Evolutionary conservation across 176 grass and related monocot species (phyloP).

Genomic region (Olyra latifolia): DNA sequence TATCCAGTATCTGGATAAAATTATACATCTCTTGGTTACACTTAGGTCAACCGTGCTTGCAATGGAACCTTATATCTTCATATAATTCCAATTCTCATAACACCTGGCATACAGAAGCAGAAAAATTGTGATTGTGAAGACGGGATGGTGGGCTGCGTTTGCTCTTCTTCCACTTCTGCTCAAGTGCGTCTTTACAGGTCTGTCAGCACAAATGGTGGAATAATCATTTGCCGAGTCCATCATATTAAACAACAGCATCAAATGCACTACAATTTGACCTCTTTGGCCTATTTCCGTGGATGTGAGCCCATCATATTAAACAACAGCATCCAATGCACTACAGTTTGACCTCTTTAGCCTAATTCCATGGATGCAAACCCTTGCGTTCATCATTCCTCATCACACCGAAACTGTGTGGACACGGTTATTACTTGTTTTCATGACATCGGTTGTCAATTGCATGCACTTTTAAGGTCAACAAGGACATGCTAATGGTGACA

Average conservation of each 20-base stretch:
- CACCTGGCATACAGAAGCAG: not conserved
- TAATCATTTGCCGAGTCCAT: not conserved
- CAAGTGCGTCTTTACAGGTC: not conserved
- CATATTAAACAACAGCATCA: constrained; percentile 10
- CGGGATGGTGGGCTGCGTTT: not conserved
- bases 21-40: constrained; percentile 2
- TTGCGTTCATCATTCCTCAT: not conserved
- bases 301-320: not conserved
- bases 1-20: not conserved
- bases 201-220: not conserved
- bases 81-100: not conserved
- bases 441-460: not conserved
- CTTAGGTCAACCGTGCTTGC: not conserved
- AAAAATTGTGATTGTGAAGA: not conserved
- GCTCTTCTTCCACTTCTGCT: not conserved
- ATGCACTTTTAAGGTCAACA: constrained; percentile 23
- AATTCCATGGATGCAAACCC: not conserved
- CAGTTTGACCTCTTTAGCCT: not conserved
- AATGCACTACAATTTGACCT: not conserved
- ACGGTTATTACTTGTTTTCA: not conserved
- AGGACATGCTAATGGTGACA: constrained; percentile 20
- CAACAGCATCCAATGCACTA: not conserved
- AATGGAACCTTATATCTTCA: not conserved
- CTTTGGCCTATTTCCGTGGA: not conserved
- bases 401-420: not conserved